A percentile compares a stretch with the other conserved stretches of the same genome.
Conservation (phyloP, 306 rosid genomes). For the Heteromeles arbutifolia region DNA sequence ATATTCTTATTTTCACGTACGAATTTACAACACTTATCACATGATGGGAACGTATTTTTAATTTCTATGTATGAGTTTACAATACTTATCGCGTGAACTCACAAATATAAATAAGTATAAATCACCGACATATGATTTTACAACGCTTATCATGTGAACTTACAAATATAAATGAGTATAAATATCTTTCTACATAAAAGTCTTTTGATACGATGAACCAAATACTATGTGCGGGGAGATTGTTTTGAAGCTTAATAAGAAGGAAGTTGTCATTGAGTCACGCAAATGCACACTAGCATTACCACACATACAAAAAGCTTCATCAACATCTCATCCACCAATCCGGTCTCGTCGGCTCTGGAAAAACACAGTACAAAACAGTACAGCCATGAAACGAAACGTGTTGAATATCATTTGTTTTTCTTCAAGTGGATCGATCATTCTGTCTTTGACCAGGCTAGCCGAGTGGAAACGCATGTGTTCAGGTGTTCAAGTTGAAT, state of each 20-base stretch:
- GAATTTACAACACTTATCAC: no score
- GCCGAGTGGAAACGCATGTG: background rate
- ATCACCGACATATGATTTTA: no score
- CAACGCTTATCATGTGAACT: background rate
- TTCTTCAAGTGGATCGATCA: background rate
- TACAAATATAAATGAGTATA: background rate
- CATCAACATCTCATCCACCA: background rate
- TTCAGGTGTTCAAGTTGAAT: background rate
- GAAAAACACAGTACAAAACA: background rate
- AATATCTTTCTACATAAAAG: no score
- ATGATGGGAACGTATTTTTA: no score
- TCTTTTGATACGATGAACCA: no score
- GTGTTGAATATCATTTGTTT: background rate
- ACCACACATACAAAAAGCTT: background rate
- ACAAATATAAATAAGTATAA: no score
- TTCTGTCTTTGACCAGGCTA: background rate
- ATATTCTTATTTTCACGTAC: no score
- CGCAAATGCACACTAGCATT: background rate
- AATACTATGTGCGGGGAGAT: no score
- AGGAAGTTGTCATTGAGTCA: background rate
- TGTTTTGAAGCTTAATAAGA: background rate
- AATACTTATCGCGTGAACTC: background rate
- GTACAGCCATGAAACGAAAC: background rate
- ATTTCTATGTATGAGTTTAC: no score
- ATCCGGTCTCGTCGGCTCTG: background rate